Conservation (phyloP, 352 stramenopile genomes). For the Bremia lactucae region DNA sequence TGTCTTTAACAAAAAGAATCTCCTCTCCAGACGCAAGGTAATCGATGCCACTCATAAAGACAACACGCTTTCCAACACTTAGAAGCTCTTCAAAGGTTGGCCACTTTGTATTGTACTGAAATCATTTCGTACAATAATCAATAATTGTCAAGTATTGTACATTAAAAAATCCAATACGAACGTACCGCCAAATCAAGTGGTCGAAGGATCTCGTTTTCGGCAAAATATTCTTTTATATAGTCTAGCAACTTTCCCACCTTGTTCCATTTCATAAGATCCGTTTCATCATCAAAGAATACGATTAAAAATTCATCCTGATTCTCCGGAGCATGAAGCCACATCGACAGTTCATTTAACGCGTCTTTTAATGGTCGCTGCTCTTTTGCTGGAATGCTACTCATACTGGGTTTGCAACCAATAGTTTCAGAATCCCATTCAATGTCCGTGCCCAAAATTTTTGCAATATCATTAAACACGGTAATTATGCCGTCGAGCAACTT, state of each 20-base stretch:
- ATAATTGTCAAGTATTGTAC: background rate
- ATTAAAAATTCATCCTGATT: constrained; percentile 59
- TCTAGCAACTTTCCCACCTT: constrained; percentile 58
- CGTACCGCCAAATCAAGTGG: constrained; percentile 49
- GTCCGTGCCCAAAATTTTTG: constrained; percentile 24
- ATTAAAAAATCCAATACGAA: constrained; percentile 1
- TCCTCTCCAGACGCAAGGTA: constrained; percentile 53
- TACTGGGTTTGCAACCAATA: constrained; percentile 66
- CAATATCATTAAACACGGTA: constrained; percentile 43
- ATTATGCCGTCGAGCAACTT: constrained; percentile 58
- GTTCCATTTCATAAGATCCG: constrained; percentile 64
- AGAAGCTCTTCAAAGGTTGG: constrained; percentile 58
- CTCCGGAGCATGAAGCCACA: constrained; percentile 51
- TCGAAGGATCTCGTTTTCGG: constrained; percentile 46
- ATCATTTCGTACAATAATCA: constrained; percentile 1
- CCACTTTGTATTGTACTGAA: constrained; percentile 39
- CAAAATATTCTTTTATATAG: constrained; percentile 56
- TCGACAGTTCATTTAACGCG: constrained; percentile 42
- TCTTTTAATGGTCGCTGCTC: constrained; percentile 41
- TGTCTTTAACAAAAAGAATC: constrained; percentile 66
- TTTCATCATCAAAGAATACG: constrained; percentile 80
- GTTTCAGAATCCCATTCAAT: constrained; percentile 51
- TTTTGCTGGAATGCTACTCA: constrained; percentile 67
- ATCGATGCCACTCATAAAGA: constrained; percentile 72
- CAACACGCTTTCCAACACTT: constrained; percentile 44